Evolutionary conservation across 139 green algal species (phyloP).

Genomic region (Haematococcus lacustris): DNA sequence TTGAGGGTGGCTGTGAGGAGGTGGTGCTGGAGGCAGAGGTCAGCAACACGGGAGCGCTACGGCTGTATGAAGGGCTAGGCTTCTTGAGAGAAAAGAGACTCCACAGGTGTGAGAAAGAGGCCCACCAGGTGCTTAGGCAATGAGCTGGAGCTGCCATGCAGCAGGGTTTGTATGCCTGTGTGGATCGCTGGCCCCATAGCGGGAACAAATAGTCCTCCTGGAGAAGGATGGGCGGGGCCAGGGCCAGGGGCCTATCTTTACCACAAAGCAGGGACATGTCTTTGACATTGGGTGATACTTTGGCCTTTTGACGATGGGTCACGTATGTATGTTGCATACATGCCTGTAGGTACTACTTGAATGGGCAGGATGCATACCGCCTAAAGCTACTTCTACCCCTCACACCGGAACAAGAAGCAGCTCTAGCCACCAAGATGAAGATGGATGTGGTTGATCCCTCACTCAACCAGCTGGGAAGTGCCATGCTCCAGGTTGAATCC

Average conservation of each 20-base stretch:
- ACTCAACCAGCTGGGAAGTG: too few relatives aligned
- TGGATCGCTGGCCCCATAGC: neutral
- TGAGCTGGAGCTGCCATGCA: neutral
- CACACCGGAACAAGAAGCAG: neutral
- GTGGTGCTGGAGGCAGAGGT: conserved; percentile 95
- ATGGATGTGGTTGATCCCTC: too few relatives aligned
- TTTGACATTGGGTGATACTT: neutral
- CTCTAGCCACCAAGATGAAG: too few relatives aligned
- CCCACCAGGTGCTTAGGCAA: neutral
- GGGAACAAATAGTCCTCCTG: neutral
- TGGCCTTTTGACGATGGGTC: neutral
- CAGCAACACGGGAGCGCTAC: conserved; percentile 83
- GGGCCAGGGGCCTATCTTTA: neutral
- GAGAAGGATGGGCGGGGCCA: neutral
- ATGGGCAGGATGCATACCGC: conserved; percentile 86
- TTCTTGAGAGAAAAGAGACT: conserved; percentile 97
- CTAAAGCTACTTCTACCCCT: conserved; percentile 90
- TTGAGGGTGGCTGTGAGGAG: conserved; percentile 58
- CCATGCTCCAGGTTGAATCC: neutral
- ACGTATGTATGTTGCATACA: neutral
- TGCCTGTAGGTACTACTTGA: conserved; percentile 91
- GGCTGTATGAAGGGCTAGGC: conserved; percentile 89
- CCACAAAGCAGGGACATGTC: neutral
- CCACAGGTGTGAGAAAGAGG: conserved; percentile 40
- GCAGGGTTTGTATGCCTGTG: neutral